Conservation (phyloP, 805 yeast species). For the Kodamaea laetipori region DNA sequence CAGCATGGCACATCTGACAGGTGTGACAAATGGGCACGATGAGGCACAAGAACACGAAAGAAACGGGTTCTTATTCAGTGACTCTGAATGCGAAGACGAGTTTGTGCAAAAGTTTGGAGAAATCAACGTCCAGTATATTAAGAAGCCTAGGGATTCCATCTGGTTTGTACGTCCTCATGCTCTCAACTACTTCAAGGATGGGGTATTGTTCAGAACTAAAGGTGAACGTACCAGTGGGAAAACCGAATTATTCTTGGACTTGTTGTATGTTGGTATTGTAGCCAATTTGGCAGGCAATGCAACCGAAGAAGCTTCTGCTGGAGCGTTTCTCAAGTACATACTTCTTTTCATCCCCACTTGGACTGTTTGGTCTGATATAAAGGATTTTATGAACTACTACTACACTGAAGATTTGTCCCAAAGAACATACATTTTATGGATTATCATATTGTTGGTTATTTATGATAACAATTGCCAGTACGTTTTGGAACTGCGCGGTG, state of each 20-base stretch:
- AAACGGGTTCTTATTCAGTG: background rate
- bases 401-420: constrained; percentile 63
- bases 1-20: no score
- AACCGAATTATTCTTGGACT: constrained; percentile 61
- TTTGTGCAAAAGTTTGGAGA: constrained; percentile 53
- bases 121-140: constrained; percentile 48
- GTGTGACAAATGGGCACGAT: background rate
- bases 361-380: constrained; percentile 65
- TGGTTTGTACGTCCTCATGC: constrained; percentile 58
- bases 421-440: constrained; percentile 54
- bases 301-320: constrained; percentile 51
- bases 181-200: constrained; percentile 60
- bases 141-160: constrained; percentile 38
- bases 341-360: constrained; percentile 60
- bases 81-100: constrained; percentile 19
- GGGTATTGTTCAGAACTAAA: constrained; percentile 54
- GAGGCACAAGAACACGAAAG: background rate
- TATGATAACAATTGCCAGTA: constrained; percentile 51
- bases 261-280: constrained; percentile 64
- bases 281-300: constrained; percentile 60
- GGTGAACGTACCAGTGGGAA: constrained; percentile 54
- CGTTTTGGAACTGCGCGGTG: constrained; percentile 37
- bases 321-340: constrained; percentile 48
- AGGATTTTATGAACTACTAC: constrained; percentile 64
- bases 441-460: constrained; percentile 49